A percentile compares a stretch with the other conserved stretches of the same genome.
Conservation (phyloP, 768 basidiomycete species). For the Tricholoma terreum region DNA sequence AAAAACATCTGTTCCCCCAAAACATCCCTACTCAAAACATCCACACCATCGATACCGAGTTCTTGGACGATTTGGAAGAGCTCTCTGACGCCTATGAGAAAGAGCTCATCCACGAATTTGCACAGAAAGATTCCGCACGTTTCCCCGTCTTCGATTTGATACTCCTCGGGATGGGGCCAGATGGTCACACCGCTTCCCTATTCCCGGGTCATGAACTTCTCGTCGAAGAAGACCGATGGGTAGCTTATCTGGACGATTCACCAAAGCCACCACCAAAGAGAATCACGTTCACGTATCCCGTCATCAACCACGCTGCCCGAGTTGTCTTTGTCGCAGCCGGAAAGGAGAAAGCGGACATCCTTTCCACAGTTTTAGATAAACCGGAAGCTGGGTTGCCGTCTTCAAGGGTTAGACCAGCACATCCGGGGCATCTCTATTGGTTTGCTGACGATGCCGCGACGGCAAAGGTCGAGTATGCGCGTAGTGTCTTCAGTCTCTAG, state of each 20-base stretch:
- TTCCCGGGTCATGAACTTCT: slow-evolving; percentile 93
- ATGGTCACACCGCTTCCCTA: slow-evolving; percentile 97
- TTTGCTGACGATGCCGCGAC: slow-evolving; percentile 89
- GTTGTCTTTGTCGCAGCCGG: slow-evolving; percentile 90
- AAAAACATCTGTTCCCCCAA: slow-evolving; percentile 70
- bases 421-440: slow-evolving; percentile 89
- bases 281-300: slow-evolving; percentile 90
- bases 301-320: slow-evolving; percentile 84
- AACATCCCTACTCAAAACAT: slow-evolving; percentile 76
- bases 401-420: slow-evolving; percentile 71
- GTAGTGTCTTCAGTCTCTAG: slow-evolving; percentile 56
- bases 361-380: slow-evolving; percentile 71
- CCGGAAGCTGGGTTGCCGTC: slow-evolving; percentile 81
- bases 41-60: slow-evolving; percentile 70
- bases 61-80: slow-evolving; percentile 74
- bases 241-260: slow-evolving; percentile 88
- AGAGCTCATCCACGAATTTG: slow-evolving; percentile 86
- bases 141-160: slow-evolving; percentile 98
- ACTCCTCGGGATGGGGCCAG: slow-evolving; percentile 93
- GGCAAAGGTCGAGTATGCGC: slow-evolving; percentile 54
- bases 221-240: slow-evolving; percentile 88
- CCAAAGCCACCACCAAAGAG: slow-evolving; percentile 91
- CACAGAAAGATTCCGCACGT: slow-evolving; percentile 87
- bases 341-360: slow-evolving; percentile 73
- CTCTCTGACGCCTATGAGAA: slow-evolving; percentile 80